These are phyloP conservation scores for Physcomitrium patens DNA, from an alignment of 225 moss, liverwort and hornwort genomes.

Conservation along the genomic window DNA sequence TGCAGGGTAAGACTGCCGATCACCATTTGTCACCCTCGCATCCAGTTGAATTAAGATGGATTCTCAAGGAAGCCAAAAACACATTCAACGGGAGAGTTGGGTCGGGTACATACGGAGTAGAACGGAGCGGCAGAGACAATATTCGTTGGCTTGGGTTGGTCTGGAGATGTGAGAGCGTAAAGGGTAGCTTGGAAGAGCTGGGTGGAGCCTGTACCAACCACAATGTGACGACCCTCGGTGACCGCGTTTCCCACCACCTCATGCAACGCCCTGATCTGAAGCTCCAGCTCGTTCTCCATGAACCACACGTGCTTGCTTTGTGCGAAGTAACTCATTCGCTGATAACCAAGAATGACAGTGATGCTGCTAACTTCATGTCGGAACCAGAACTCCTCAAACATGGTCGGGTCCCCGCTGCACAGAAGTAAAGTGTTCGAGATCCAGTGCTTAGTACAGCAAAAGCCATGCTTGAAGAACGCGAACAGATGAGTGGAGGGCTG, in stretches of 20 bases:
- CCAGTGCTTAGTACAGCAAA: background rate
- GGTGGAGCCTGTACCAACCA: conserved; percentile 82
- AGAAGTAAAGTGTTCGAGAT: background rate
- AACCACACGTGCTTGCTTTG: conserved; percentile 77
- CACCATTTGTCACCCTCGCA: too few relatives aligned
- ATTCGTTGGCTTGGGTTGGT: conserved; percentile 45
- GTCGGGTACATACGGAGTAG: conserved; percentile 58
- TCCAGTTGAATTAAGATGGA: too few relatives aligned
- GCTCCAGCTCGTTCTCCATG: conserved; percentile 75
- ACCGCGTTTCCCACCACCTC: conserved; percentile 71
- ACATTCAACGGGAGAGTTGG: background rate
- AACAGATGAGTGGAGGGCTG: background rate
- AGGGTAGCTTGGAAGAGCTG: conserved; percentile 77
- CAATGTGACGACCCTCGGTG: conserved; percentile 66
- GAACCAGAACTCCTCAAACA: conserved; percentile 78
- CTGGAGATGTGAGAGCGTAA: conserved; percentile 65
- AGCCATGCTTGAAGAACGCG: background rate
- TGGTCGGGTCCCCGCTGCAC: conserved; percentile 77
- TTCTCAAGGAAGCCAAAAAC: too few relatives aligned
- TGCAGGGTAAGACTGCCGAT: conserved; percentile 59
- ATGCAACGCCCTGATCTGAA: conserved; percentile 64
- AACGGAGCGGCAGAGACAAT: conserved; percentile 70
- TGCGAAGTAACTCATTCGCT: conserved; percentile 88
- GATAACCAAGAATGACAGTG: conserved; percentile 68
- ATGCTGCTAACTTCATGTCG: conserved; percentile 47